Evolutionary conservation across 2,329 filamentous ascomycete species (phyloP).

Genomic region (Ophiocordyceps unilateralis): DNA sequence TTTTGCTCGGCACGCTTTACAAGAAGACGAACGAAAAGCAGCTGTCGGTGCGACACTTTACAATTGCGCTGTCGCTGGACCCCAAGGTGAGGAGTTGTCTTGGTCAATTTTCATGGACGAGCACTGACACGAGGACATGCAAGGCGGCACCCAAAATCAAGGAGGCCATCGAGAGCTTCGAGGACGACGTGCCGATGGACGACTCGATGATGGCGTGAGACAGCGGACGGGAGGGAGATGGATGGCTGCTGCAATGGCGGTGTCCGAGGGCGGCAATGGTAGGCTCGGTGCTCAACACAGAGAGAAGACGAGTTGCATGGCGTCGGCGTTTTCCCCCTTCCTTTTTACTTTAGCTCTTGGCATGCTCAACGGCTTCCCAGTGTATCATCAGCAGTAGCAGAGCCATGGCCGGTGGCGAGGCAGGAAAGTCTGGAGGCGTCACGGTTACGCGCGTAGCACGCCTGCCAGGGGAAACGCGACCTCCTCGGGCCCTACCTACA

Average conservation of each 20-base stretch:
- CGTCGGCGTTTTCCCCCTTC: slow-evolving; percentile 10
- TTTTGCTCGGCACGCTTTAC: slow-evolving; percentile 74
- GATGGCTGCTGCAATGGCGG: no score
- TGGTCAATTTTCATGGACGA: background rate
- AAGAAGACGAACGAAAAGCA: slow-evolving; percentile 55
- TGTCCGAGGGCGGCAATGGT: no score
- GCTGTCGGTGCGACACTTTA: slow-evolving; percentile 82
- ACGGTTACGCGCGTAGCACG: no score
- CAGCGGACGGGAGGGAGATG: slow-evolving; percentile 7
- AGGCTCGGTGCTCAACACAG: no score
- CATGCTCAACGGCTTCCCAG: background rate
- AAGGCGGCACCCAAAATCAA: slow-evolving; percentile 83
- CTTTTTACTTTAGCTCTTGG: background rate
- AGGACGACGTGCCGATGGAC: slow-evolving; percentile 58
- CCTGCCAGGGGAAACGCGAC: no score
- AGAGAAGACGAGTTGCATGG: slow-evolving; percentile 11
- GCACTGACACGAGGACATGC: background rate
- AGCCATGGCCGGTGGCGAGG: background rate
- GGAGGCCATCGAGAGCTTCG: slow-evolving; percentile 84
- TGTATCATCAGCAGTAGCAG: background rate
- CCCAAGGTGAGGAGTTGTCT: slow-evolving; percentile 56
- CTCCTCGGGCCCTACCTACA: no score
- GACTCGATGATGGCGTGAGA: slow-evolving; percentile 44
- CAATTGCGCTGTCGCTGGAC: slow-evolving; percentile 85
- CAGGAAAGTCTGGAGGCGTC: background rate